phyloP scores from a whole-genome alignment of 2,329 filamentous ascomycete species.

The Ceratocystis variospora region DNA sequence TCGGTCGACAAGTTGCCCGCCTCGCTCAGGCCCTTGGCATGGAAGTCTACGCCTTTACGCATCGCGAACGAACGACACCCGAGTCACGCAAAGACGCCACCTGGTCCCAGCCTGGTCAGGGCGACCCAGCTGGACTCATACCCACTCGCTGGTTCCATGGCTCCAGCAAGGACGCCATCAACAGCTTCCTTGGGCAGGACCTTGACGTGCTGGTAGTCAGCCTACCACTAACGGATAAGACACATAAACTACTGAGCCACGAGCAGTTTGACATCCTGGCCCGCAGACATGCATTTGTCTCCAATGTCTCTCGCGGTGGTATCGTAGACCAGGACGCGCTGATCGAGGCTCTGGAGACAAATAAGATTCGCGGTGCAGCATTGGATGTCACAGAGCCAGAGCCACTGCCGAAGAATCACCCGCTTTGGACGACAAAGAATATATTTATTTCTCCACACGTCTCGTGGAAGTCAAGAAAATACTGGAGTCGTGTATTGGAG shows the following conservation, averaged over 20 bases:
- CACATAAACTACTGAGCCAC: conserved; percentile 37
- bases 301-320: conserved; percentile 55
- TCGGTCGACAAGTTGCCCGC: conserved; percentile 40
- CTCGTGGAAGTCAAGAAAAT: conserved; percentile 31
- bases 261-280: conserved; percentile 36
- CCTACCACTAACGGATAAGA: conserved; percentile 37
- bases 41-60: conserved; percentile 62
- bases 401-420: conserved; percentile 53
- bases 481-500: conserved; percentile 30
- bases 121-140: conserved; percentile 37
- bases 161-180: conserved; percentile 30
- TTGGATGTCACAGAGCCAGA: conserved; percentile 71
- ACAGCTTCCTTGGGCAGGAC: conserved; percentile 37
- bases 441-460: conserved; percentile 47
- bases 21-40: conserved; percentile 54
- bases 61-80: conserved; percentile 51
- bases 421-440: conserved; percentile 57
- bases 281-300: conserved; percentile 43
- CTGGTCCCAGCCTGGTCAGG: conserved; percentile 55
- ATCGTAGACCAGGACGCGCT: conserved; percentile 41
- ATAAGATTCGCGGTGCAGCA: conserved; percentile 46
- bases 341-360: conserved; percentile 42
- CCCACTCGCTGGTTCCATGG: conserved; percentile 41
- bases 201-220: conserved; percentile 42
- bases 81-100: conserved; percentile 49